These are phyloP conservation scores for Talaromyces borbonicus DNA, from an alignment of 495 filamentous ascomycete species.

Conservation along the genomic window DNA sequence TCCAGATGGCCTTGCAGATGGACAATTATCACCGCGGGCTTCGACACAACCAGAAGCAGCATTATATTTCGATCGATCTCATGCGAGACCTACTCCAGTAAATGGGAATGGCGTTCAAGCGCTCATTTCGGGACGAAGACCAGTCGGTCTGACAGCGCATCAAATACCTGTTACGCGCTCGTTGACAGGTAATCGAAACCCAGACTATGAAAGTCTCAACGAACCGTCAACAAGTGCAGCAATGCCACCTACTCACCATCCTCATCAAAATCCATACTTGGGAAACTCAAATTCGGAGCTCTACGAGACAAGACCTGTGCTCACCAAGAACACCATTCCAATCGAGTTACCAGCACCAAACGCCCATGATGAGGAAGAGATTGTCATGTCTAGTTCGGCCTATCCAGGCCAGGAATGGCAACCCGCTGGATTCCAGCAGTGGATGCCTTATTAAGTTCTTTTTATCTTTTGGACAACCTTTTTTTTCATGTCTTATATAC, in stretches of 20 bases:
- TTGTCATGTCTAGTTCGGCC: constrained; percentile 64
- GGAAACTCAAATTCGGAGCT: neutral
- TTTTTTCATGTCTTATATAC: no score
- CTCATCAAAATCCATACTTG: neutral
- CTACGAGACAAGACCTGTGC: constrained; percentile 17
- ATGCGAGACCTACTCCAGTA: no score
- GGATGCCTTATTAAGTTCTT: constrained; percentile 20
- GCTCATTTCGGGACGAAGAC: neutral
- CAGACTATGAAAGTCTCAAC: neutral
- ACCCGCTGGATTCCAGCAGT: constrained; percentile 33
- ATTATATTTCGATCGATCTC: neutral
- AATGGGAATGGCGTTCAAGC: neutral
- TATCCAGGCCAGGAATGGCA: constrained; percentile 82
- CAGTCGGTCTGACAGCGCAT: neutral
- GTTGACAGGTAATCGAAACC: neutral
- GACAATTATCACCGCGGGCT: constrained; percentile 11
- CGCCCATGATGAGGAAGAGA: constrained; percentile 44
- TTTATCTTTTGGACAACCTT: no score
- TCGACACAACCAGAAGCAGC: constrained; percentile 5
- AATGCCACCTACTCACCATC: neutral
- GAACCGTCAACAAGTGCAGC: neutral
- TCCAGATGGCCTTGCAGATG: constrained; percentile 12
- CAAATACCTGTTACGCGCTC: neutral
- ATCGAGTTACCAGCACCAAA: constrained; percentile 32
- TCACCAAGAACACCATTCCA: constrained; percentile 32